Evolutionary conservation across 1,139 yeast species (phyloP).

Genomic region (Blastobotrys niveus): DNA sequence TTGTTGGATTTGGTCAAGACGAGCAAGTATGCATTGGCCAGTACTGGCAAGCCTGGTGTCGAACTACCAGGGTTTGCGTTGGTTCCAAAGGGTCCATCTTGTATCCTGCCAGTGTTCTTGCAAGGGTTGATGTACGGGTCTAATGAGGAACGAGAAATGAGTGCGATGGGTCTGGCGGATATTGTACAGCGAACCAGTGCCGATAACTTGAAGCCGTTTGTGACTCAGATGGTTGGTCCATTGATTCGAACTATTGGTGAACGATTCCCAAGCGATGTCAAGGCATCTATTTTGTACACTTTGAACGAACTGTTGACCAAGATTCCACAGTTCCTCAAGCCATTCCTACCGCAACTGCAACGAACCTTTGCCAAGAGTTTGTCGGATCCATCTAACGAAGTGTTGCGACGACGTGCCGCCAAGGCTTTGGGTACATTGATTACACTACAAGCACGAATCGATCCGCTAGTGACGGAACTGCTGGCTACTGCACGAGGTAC

Average conservation of each 20-base stretch:
- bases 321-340: conserved; percentile 87
- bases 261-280: conserved; percentile 81
- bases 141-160: conserved; percentile 71
- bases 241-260: conserved; percentile 97
- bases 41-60: conserved; percentile 58
- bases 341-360: conserved; percentile 95
- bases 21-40: conserved; percentile 62
- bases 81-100: conserved; percentile 84
- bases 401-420: conserved; percentile 81
- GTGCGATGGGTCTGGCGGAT: conserved; percentile 88
- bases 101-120: conserved; percentile 82
- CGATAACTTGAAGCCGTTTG: conserved; percentile 73
- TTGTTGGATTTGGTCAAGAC: conserved; percentile 75
- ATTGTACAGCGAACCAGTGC: conserved; percentile 83
- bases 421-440: conserved; percentile 82
- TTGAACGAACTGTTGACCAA: conserved; percentile 70
- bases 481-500: conserved; percentile 64
- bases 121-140: conserved; percentile 96
- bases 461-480: conserved; percentile 81
- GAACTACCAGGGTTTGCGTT: conserved; percentile 69
- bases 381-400: conserved; percentile 65
- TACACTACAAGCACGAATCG: conserved; percentile 88
- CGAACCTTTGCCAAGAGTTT: conserved; percentile 92
- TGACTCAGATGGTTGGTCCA: conserved; percentile 94
- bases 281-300: conserved; percentile 84